A percentile compares a stretch with the other conserved stretches of the same genome.
phyloP scores from a whole-genome alignment of 768 basidiomycete genomes.

The Terana coerulea region DNA sequence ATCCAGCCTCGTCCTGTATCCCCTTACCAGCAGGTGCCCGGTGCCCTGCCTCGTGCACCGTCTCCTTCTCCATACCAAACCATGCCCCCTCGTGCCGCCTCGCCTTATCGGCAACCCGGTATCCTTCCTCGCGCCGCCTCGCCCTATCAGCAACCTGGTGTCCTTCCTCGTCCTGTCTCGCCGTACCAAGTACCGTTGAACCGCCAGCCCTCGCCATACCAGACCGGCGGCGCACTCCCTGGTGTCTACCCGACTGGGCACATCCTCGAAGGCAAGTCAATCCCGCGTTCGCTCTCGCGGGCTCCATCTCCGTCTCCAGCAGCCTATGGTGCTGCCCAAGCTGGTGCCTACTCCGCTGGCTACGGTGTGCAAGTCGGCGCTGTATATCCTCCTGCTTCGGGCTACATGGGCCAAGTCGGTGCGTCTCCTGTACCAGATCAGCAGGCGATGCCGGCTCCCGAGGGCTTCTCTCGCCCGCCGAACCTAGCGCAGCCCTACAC shows the following conservation, averaged over 20 bases:
- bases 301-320: constrained; percentile 14
- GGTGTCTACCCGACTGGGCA: constrained; percentile 49
- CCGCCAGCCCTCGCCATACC: constrained; percentile 18
- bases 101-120: constrained; percentile 17
- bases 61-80: constrained; percentile 20
- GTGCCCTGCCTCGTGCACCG: constrained; percentile 5
- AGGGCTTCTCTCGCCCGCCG: constrained; percentile 70
- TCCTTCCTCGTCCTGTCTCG: constrained; percentile 8
- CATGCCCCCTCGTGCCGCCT: constrained; percentile 14
- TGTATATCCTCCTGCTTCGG: neutral
- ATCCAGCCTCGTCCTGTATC: constrained; percentile 14
- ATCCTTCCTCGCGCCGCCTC: constrained; percentile 18
- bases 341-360: neutral
- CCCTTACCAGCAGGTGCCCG: constrained; percentile 15
- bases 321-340: constrained; percentile 9
- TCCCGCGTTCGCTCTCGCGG: constrained; percentile 23
- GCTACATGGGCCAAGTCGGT: neutral
- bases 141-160: constrained; percentile 14
- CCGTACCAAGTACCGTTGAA: constrained; percentile 11
- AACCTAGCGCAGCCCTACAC: constrained; percentile 65
- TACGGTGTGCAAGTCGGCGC: constrained; percentile 9
- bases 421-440: constrained; percentile 2
- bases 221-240: constrained; percentile 22
- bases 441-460: constrained; percentile 44
- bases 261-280: constrained; percentile 39